Evolutionary conservation across 164 flowering plant species (phyloP).

Genomic region (Vitis cinerea): DNA sequence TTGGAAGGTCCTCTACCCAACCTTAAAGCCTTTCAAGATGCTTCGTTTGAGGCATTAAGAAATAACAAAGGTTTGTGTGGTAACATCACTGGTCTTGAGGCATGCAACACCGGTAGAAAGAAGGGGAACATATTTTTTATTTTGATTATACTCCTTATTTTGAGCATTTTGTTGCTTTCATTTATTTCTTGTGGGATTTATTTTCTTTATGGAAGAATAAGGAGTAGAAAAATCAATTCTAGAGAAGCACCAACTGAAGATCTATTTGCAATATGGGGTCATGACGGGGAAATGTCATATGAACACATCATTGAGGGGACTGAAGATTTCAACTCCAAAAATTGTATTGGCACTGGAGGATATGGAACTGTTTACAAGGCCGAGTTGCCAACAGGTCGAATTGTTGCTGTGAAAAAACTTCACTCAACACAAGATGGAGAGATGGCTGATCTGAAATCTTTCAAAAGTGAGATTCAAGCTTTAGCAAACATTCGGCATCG

Average conservation of each 20-base stretch:
- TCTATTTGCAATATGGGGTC: background rate
- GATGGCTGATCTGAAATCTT: no score
- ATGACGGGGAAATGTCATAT: background rate
- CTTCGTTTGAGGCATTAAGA: background rate
- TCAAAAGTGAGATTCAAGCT: no score
- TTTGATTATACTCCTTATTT: background rate
- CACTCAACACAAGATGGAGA: no score
- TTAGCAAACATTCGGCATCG: no score
- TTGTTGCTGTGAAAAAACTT: no score
- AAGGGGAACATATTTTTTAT: background rate
- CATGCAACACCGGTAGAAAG: background rate
- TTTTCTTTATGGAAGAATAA: background rate
- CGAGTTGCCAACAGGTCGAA: no score
- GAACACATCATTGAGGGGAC: no score
- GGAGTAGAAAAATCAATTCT: background rate
- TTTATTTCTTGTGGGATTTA: background rate
- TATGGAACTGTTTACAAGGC: no score
- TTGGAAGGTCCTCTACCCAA: constrained; percentile 1
- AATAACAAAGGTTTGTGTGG: constrained; percentile 3
- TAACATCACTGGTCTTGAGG: background rate
- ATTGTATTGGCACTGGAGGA: no score
- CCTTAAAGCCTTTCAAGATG: background rate
- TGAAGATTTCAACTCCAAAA: no score
- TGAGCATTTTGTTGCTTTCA: background rate
- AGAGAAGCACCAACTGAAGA: background rate